Base-by-base conservation (phyloP, 495 filamentous ascomycete species). In the Xylaria grammica region DNA sequence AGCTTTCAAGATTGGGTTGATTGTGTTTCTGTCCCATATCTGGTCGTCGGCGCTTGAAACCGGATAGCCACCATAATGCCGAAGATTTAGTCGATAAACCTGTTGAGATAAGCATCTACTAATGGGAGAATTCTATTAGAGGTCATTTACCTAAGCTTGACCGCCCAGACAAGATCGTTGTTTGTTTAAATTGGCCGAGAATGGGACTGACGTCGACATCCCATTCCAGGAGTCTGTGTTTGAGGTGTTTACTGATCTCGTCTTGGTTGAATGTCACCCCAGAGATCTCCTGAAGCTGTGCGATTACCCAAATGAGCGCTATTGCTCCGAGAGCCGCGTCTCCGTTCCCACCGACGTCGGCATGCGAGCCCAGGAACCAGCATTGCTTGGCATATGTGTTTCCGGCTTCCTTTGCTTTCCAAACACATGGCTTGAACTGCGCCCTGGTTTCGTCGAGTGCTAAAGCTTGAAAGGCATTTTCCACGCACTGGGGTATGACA, bases 401-500 rank as follows among this genome's bases (percentile, higher is more conserved):
- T 73, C 76, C 15, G 59, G 65, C 27, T 69, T 69, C 19, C 67
- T 67, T 36, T 59, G 64, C 4, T 19, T 80, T 74, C 89, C 89
- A 91, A 4, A 91, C 69, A 4, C 86, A 81, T 8, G 89, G 89
- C 0, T 83, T 76, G 66, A 90, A 92, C 4, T 86, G 80, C 19
- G 74, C 76, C 17, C 89, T 83, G n/a, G 82, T 77, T 75, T 92
- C 89, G 66, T 91, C 88, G 1, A 92, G 81, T 1, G 88, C 89
- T 1, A 92, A 77, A 15, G 89, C 89, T 69, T 92, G 89, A 67
- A 91, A 91, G 4, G 89, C 89, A 67, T 90, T 81, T 63, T 89
- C 83, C 4, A 91, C 83, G 6, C 27, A 9, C 19, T 58, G n/a
- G 5, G 48, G 55, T 40, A 57, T 1, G 42, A 45, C 72, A 72